A percentile compares a stretch with the other conserved stretches of the same genome.
phyloP scores from a whole-genome alignment of 169 alveolate species.

The Pseudocohnilembus persalinus region DNA sequence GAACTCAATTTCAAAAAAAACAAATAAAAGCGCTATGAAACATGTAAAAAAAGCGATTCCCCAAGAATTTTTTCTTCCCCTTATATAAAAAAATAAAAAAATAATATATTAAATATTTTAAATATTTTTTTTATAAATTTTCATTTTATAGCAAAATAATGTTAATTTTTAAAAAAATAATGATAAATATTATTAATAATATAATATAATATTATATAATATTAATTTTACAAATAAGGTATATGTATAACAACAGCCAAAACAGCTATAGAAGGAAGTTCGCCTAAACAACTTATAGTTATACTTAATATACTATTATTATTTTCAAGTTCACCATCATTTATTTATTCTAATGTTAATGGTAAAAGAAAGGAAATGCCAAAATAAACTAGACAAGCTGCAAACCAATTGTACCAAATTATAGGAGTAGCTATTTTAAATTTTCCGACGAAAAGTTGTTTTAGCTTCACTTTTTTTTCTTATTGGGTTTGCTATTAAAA shows the following conservation, averaged over 20 bases:
- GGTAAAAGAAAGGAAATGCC: constrained; percentile 41
- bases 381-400: constrained; percentile 32
- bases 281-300: constrained; percentile 19
- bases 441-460: constrained; percentile 10
- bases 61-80: constrained; percentile 19
- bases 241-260: constrained; percentile 24
- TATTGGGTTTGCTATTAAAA: too few species aligned
- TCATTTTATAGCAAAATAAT: too few species aligned
- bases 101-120: too few species aligned
- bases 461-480: constrained; percentile 1
- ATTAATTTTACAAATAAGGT: not conserved
- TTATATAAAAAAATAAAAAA: too few species aligned
- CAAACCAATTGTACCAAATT: constrained; percentile 47
- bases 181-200: not conserved
- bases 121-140: too few species aligned
- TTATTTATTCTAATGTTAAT: constrained; percentile 13
- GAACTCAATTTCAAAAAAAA: constrained; percentile 5
- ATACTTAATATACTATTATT: constrained; percentile 14
- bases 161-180: too few species aligned
- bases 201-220: too few species aligned
- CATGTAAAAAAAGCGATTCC: not conserved
- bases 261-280: constrained; percentile 24
- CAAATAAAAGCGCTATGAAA: not conserved
- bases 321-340: constrained; percentile 8
- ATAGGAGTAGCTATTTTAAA: constrained; percentile 27